phyloP scores from a whole-genome alignment of 1,139 yeast genomes.

The Scheffersomyces stambukii region DNA sequence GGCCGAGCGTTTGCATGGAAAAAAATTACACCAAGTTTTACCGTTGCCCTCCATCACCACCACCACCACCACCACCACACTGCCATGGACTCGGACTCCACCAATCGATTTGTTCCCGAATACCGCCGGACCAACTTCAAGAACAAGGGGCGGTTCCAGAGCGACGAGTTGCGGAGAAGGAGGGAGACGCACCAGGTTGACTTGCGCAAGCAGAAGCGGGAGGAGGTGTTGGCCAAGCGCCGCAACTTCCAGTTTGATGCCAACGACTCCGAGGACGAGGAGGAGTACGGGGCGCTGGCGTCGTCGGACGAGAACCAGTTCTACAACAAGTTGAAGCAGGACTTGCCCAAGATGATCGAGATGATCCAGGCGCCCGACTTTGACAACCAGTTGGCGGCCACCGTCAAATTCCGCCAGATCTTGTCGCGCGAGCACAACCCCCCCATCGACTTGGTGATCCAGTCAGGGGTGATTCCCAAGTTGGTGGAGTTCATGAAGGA shows the following conservation, averaged over 20 bases:
- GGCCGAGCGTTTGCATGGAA: background rate
- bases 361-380: slow-evolving; percentile 74
- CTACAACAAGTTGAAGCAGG: slow-evolving; percentile 60
- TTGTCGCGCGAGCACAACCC: slow-evolving; percentile 94
- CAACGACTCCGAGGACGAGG: slow-evolving; percentile 44
- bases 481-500: slow-evolving; percentile 83
- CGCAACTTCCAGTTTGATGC: slow-evolving; percentile 59
- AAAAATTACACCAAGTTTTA: background rate
- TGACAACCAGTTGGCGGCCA: slow-evolving; percentile 81
- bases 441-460: slow-evolving; percentile 92
- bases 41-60: slow-evolving; percentile 1
- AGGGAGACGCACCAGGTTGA: slow-evolving; percentile 98
- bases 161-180: slow-evolving; percentile 95
- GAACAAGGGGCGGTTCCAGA: slow-evolving; percentile 89
- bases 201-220: slow-evolving; percentile 93
- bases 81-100: slow-evolving; percentile 71
- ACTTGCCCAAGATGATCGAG: slow-evolving; percentile 82
- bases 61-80: slow-evolving; percentile 2
- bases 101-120: slow-evolving; percentile 89
- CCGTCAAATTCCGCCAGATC: slow-evolving; percentile 89
- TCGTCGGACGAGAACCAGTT: slow-evolving; percentile 46
- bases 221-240: slow-evolving; percentile 89
- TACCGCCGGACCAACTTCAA: slow-evolving; percentile 96
- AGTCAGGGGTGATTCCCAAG: slow-evolving; percentile 88
- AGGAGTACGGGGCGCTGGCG: slow-evolving; percentile 34